A percentile compares a stretch with the other conserved stretches of the same genome.
phyloP scores from a whole-genome alignment of 495 filamentous ascomycete genomes.

The Aspergillus sclerotioniger region DNA sequence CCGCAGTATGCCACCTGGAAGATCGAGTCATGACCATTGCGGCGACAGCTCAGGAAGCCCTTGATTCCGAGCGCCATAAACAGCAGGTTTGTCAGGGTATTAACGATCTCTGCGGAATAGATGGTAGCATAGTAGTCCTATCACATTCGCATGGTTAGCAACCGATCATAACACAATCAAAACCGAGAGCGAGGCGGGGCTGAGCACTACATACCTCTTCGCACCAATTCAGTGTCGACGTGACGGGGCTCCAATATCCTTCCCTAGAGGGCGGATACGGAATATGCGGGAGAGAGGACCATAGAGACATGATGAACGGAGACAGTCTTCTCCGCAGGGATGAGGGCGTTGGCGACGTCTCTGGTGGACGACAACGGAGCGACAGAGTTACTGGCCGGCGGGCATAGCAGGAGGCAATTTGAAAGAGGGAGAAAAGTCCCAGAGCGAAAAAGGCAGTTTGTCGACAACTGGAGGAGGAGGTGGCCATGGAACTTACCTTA shows the following conservation, averaged over 20 bases:
- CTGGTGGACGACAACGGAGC: background rate
- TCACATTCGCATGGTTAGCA: background rate
- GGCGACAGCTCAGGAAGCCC: constrained; percentile 67
- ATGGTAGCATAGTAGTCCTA: constrained; percentile 62
- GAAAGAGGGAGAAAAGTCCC: background rate
- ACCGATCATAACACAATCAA: background rate
- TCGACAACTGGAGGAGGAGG: background rate
- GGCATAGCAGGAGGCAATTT: background rate
- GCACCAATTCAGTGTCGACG: constrained; percentile 89
- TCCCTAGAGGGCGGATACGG: constrained; percentile 64
- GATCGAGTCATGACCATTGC: constrained; percentile 67
- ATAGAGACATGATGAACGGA: constrained; percentile 29
- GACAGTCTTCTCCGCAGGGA: constrained; percentile 10
- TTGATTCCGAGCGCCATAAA: constrained; percentile 73
- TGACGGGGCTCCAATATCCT: constrained; percentile 83
- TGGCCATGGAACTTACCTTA: background rate
- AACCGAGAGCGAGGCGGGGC: background rate
- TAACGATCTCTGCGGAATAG: constrained; percentile 63
- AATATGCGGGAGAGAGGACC: constrained; percentile 52
- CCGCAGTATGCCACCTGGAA: constrained; percentile 71
- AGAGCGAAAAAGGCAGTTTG: background rate
- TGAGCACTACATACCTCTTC: constrained; percentile 66
- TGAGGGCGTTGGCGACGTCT: constrained; percentile 7
- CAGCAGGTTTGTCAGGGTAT: constrained; percentile 76
- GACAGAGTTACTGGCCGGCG: background rate